These are phyloP conservation scores for Hyaloscypha variabilis DNA, from an alignment of 495 filamentous ascomycete genomes.

Conservation along the genomic window DNA sequence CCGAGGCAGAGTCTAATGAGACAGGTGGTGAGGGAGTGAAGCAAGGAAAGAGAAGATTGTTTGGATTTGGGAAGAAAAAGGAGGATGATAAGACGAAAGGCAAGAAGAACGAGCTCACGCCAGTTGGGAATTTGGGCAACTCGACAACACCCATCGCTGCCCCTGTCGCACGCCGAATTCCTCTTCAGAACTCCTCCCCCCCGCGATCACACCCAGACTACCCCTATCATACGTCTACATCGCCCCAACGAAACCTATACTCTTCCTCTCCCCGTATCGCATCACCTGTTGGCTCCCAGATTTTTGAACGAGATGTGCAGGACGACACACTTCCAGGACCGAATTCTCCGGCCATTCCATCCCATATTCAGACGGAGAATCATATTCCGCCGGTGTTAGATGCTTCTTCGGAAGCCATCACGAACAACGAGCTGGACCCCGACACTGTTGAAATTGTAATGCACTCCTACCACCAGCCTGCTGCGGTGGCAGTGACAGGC, in stretches of 20 bases:
- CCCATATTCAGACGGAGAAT: constrained; percentile 89
- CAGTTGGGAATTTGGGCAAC: constrained; percentile 13
- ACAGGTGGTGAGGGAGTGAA: constrained; percentile 35
- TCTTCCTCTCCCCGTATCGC: constrained; percentile 61
- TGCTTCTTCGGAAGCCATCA: constrained; percentile 86
- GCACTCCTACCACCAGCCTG: constrained; percentile 78
- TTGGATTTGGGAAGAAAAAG: constrained; percentile 70
- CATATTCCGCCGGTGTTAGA: constrained; percentile 89
- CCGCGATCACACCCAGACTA: constrained; percentile 40
- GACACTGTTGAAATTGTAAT: constrained; percentile 90
- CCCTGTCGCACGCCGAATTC: constrained; percentile 18
- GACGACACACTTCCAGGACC: constrained; percentile 64
- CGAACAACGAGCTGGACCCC: constrained; percentile 71
- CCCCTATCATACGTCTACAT: constrained; percentile 47
- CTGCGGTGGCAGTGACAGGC: constrained; percentile 61
- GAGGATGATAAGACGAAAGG: constrained; percentile 46
- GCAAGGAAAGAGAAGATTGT: constrained; percentile 54
- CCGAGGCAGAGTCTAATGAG: constrained; percentile 16
- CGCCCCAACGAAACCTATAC: constrained; percentile 51
- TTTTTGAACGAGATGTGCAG: constrained; percentile 93
- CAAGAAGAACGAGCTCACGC: constrained; percentile 32
- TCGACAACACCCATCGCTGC: constrained; percentile 24
- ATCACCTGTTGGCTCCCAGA: constrained; percentile 76
- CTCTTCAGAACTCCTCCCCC: constrained; percentile 31
- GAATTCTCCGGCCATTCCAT: constrained; percentile 75